Evolutionary conservation across 129 eudicot species (phyloP), one percentile per base, ranked within the genome.

Genomic region (Tagetes erecta): DNA sequence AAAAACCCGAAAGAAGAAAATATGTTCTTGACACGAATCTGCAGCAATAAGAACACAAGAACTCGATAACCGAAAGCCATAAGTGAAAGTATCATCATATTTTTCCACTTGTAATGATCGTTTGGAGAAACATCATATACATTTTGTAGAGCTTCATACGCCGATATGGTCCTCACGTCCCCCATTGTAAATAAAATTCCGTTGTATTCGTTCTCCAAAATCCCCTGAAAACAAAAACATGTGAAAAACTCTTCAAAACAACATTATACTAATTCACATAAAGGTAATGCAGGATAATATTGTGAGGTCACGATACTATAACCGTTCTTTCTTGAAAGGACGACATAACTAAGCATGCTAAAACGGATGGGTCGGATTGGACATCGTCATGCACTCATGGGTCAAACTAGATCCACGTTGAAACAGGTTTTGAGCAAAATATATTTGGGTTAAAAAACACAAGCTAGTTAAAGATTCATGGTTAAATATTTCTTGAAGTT

Each of bases 191-290:
- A 92, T 6, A 86, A 80, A 11, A 85, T 82, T 40, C 91, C 96
- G 3, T 76, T 58, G 44, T 85, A 92, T 83, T 92, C 97, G 3
- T 92, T 92, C 91, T 92, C 97, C 84, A 92, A 71, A n/a, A 92
- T 80, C 42, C 97, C 97, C 96, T 92, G 31, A 49, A 74, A n/a
- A 11, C 46, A 70, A 12, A 33, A 47, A 10, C 41, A 60, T 3
- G 20, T 8, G 2, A 10, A 34, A 34, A n/a, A 3, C 10, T 59
- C 14, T 9, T 59, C 40, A 59, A 10, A 55, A 59, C 65, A 59
- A 31, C 39, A 31, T 57, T 57, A 31, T 8, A 2, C 38, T 31
- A 11, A 57, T 57, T 8, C n/a, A 57, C 64, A 57, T 53, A 53
- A 20, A 51, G 57, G 1, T 51, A 5, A 51, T 51, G n/a, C 57